These are phyloP conservation scores for Rubia tinctorum DNA, from an alignment of 305 asterid species.

Conservation along the genomic window DNA sequence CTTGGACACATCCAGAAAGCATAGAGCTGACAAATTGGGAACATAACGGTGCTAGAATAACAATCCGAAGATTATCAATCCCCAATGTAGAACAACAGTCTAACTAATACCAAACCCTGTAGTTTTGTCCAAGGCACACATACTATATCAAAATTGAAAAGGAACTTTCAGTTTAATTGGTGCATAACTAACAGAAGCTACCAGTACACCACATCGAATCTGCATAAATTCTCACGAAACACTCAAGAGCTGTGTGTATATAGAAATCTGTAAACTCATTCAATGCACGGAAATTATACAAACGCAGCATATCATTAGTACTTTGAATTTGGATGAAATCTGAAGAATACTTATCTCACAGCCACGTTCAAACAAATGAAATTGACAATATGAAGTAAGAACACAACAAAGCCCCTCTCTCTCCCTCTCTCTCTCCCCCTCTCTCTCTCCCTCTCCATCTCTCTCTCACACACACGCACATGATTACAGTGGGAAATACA, in stretches of 20 bases:
- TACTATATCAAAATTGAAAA: not conserved
- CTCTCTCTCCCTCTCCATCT: rapidly evolving
- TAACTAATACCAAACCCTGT: not conserved
- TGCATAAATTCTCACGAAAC: not conserved
- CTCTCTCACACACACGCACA: too few relatives aligned
- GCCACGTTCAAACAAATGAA: not conserved
- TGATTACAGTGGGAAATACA: too few relatives aligned
- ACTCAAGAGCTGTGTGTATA: not conserved
- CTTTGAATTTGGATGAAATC: not conserved
- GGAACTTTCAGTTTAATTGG: not conserved
- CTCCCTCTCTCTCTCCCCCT: too few relatives aligned
- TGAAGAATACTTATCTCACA: not conserved
- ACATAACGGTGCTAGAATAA: not conserved
- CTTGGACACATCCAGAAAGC: not conserved
- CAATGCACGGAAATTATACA: not conserved
- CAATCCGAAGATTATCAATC: not conserved
- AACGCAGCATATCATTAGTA: not conserved
- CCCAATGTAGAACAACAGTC: not conserved
- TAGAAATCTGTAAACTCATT: not conserved
- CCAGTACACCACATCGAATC: not conserved
- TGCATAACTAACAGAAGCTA: not conserved
- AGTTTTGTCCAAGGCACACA: not conserved
- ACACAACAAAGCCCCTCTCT: not conserved
- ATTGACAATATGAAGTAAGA: not conserved
- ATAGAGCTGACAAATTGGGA: not conserved